Evolutionary conservation across 169 alveolate genomes (phyloP).

Genomic region (Sarcocystis neurona): DNA sequence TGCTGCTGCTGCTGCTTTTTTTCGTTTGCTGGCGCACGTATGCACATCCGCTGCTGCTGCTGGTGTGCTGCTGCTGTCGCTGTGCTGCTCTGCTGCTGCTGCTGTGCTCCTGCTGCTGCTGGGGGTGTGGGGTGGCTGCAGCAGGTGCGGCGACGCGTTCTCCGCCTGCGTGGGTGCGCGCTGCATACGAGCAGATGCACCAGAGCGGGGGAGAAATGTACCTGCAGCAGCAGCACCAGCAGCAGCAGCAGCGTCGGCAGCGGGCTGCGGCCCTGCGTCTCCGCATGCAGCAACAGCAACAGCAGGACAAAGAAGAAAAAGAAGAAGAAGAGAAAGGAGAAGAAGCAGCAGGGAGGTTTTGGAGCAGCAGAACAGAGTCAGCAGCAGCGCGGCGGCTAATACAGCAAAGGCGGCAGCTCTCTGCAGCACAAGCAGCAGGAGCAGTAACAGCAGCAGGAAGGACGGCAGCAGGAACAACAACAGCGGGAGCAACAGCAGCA

Average conservation of each 20-base stretch:
- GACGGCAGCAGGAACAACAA: too few species aligned
- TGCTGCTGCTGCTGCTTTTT: too few species aligned
- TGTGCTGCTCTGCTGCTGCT: too few species aligned
- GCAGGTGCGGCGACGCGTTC: too few species aligned
- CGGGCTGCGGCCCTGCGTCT: not conserved
- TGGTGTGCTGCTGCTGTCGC: too few species aligned
- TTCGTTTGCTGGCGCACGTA: too few species aligned
- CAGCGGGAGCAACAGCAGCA: too few species aligned
- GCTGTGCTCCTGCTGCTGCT: too few species aligned
- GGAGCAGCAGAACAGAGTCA: not conserved
- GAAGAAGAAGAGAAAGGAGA: not conserved
- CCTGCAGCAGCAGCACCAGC: not conserved
- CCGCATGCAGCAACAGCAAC: not conserved
- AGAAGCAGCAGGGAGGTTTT: not conserved
- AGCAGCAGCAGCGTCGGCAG: not conserved
- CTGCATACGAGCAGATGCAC: not conserved
- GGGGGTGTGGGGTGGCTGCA: too few species aligned
- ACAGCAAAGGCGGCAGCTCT: not conserved
- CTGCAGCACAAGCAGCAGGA: not conserved
- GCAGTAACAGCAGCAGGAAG: too few species aligned
- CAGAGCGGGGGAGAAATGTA: not conserved
- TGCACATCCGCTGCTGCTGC: too few species aligned
- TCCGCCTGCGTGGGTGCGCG: not conserved
- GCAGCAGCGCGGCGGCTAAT: not conserved
- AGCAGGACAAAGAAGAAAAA: not conserved